A percentile compares a stretch with the other conserved stretches of the same genome.
Conservation (phyloP, 140 eudicot species). For the Erigeron philadelphicus region DNA sequence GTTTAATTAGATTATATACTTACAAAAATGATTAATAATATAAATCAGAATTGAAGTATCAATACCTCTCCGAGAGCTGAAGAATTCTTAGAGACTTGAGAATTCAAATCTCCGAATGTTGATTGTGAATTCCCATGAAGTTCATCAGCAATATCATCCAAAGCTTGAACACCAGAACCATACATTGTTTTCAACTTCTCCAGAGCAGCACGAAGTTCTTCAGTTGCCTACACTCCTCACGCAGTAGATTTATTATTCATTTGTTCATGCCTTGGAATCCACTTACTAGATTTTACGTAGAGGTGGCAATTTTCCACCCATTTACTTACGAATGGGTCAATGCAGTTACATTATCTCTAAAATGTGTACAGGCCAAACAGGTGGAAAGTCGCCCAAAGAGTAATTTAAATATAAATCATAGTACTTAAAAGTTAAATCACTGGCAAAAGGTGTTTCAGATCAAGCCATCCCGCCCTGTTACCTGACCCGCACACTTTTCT, state of each 20-base stretch:
- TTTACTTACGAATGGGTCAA: background rate
- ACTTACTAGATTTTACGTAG: background rate
- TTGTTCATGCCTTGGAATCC: background rate
- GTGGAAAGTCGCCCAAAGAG: no score
- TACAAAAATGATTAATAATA: background rate
- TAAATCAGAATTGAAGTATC: background rate
- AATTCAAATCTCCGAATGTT: conserved; percentile 61
- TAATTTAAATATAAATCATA: background rate
- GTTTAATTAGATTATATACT: background rate
- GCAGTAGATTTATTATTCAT: background rate
- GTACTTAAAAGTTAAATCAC: background rate
- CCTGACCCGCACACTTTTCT: conserved; percentile 11
- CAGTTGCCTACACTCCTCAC: conserved; percentile 59
- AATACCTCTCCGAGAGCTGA: conserved; percentile 77
- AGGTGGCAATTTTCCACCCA: background rate
- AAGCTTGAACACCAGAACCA: conserved; percentile 74
- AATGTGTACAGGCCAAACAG: background rate
- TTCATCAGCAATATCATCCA: conserved; percentile 75
- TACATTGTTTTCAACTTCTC: conserved; percentile 66
- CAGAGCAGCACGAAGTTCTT: conserved; percentile 63
- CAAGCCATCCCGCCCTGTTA: background rate
- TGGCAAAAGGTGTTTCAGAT: background rate
- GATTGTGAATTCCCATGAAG: conserved; percentile 70
- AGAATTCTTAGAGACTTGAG: conserved; percentile 85
- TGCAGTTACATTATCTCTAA: no score